These are phyloP conservation scores for Calonectria ilicicola DNA, from an alignment of 2,329 filamentous ascomycete genomes.

Conservation along the genomic window DNA sequence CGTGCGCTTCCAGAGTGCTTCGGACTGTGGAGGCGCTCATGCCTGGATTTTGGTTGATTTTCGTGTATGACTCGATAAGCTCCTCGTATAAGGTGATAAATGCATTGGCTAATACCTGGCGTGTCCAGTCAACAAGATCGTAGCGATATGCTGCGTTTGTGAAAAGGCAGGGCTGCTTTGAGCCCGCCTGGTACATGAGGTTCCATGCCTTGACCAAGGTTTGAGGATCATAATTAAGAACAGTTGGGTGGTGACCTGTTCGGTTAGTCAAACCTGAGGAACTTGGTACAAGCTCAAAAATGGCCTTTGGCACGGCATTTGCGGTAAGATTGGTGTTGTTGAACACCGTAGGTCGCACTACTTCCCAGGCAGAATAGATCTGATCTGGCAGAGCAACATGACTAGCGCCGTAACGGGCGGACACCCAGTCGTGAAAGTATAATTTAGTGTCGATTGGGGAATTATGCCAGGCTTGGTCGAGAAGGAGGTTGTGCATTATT, in stretches of 20 bases:
- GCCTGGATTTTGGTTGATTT: neutral
- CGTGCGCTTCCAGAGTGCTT: neutral
- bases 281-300: neutral
- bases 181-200: neutral
- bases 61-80: neutral
- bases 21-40: neutral
- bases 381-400: neutral
- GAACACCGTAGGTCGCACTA: neutral
- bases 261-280: neutral
- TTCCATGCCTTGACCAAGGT: neutral
- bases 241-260: neutral
- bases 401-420: neutral
- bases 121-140: neutral
- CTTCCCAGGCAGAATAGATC: neutral
- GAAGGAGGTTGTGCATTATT: slow-evolving; percentile 1
- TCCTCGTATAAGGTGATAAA: neutral
- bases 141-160: neutral
- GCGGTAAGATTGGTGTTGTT: neutral
- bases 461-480: neutral
- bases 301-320: neutral
- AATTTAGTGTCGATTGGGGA: neutral
- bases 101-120: neutral
- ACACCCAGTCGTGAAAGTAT: neutral
- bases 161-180: neutral
- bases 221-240: neutral